These are phyloP conservation scores for Alternaria burnsii DNA, from an alignment of 2,329 filamentous ascomycete genomes.

Conservation along the genomic window DNA sequence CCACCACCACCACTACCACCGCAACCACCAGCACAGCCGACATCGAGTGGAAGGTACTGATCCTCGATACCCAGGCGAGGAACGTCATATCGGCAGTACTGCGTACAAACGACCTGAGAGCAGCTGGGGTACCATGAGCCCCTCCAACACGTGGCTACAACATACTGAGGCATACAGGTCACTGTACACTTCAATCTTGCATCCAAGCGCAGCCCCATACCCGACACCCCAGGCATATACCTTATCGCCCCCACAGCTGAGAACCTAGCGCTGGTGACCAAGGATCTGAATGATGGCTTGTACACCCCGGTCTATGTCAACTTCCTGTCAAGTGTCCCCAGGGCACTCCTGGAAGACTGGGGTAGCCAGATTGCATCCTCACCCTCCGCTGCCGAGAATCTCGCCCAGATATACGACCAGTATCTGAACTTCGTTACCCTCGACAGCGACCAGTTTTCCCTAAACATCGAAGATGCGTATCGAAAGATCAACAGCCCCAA, in stretches of 20 bases:
- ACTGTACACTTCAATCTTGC: conserved; percentile 69
- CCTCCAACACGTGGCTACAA: neutral
- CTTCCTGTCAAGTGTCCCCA: conserved; percentile 91
- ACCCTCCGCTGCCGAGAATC: conserved; percentile 84
- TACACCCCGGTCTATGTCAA: conserved; percentile 94
- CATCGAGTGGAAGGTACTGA: conserved; percentile 66
- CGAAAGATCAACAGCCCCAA: conserved; percentile 95
- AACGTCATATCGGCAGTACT: conserved; percentile 98
- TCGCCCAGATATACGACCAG: conserved; percentile 93
- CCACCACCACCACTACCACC: conserved; percentile 15
- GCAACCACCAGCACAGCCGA: conserved; percentile 18
- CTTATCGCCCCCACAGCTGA: conserved; percentile 86
- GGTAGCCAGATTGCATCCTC: conserved; percentile 80
- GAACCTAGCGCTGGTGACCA: conserved; percentile 84
- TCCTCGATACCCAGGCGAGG: conserved; percentile 90
- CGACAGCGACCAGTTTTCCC: conserved; percentile 28
- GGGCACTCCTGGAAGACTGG: conserved; percentile 92
- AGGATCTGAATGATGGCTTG: conserved; percentile 83
- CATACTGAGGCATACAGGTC: conserved; percentile 69
- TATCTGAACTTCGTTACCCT: conserved; percentile 9
- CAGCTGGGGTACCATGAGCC: conserved; percentile 71
- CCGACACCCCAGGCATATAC: conserved; percentile 81
- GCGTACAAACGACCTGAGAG: conserved; percentile 88
- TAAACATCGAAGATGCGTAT: conserved; percentile 79
- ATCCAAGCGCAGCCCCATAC: conserved; percentile 84